Evolutionary conservation across 1,284 basidiomycete genomes (phyloP), one percentile per base, ranked within the genome.

Genomic region (Naganishia sp.): DNA sequence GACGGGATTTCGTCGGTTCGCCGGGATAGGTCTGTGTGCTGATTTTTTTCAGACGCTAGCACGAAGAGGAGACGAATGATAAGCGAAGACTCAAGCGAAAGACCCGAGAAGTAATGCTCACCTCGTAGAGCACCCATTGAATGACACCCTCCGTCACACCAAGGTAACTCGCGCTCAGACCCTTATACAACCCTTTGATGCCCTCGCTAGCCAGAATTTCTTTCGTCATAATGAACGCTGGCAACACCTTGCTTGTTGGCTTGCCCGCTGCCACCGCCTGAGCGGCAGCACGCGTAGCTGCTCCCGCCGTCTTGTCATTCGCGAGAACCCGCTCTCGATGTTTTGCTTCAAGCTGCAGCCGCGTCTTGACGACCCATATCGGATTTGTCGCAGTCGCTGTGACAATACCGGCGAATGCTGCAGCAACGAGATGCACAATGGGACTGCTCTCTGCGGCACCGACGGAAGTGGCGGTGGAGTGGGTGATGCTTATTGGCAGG

Each of bases 121-220:
- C 77, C 72, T 99, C 96, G 78, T 99, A 99, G 13, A 99, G 81
- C 23, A 91, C 90, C 96, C 96, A 99, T 74, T 98, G 95, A 65
- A 99, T 98, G 23, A 94, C 94, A 4, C 90, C 90, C 79, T 99
- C 96, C 18, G 93, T 91, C 7, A 98, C 95, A 39, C 96, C 96
- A 18, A 99, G 84, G 78, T 97, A 94, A 72, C 90, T 93, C 56
- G 96, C 96, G 70, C 89, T 92, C 54, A 99, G 81, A 3, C 96
- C 96, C 78, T 93, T 92, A 81, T 99, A 99, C 71, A 98, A 89
- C 0, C 95, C 96, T 16, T 83, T 81, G 3, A 95, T 71, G 0
- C 96, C 96, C 77, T 98, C 92, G 69, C 89, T 84, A 49, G 85
- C 82, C 68, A 91, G 75, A 57, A 98, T 97, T 70, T 86, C 80